A percentile compares a stretch with the other conserved stretches of the same genome.
These are phyloP conservation scores for Rosa chinensis DNA, from an alignment of 306 rosid genomes.

Conservation along the genomic window DNA sequence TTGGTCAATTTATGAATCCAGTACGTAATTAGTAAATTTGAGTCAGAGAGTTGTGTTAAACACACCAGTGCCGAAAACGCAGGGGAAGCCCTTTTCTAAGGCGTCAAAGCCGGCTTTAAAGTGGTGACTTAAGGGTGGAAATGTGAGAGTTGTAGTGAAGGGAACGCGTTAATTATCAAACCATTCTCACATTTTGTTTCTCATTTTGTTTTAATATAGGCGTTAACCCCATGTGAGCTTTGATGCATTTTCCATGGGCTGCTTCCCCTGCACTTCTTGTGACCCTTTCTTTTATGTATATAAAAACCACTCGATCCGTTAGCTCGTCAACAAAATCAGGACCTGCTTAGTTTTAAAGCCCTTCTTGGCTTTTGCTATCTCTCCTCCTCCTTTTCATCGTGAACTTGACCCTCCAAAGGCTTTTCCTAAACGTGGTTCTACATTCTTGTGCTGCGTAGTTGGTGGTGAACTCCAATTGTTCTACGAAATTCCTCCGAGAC, in stretches of 20 bases:
- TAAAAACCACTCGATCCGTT: slow-evolving; percentile 1
- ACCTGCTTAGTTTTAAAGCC: not conserved
- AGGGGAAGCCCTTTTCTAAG: slow-evolving; percentile 50
- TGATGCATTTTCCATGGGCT: slow-evolving; percentile 55
- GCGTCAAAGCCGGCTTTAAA: slow-evolving; percentile 59
- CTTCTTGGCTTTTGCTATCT: not conserved
- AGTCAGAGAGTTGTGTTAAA: not conserved
- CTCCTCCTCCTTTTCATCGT: slow-evolving; percentile 12
- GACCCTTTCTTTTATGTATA: slow-evolving; percentile 25
- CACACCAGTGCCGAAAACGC: slow-evolving; percentile 62
- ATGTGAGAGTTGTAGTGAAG: slow-evolving; percentile 33
- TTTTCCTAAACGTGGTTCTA: not conserved
- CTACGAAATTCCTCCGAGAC: not conserved
- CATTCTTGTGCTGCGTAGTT: slow-evolving; percentile 3
- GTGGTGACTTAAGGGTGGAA: slow-evolving; percentile 42
- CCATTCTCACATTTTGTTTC: slow-evolving; percentile 7
- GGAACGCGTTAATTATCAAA: slow-evolving; percentile 36
- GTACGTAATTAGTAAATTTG: not conserved
- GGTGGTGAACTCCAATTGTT: not conserved
- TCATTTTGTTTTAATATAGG: slow-evolving; percentile 12
- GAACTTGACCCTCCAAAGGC: slow-evolving; percentile 5
- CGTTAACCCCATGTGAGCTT: slow-evolving; percentile 76
- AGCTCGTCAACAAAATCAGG: slow-evolving; percentile 6
- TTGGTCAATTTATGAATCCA: not conserved
- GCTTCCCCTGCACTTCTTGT: slow-evolving; percentile 35